Conservation (phyloP, 2,329 filamentous ascomycete genomes). For the Pyricularia pennisetigena region DNA sequence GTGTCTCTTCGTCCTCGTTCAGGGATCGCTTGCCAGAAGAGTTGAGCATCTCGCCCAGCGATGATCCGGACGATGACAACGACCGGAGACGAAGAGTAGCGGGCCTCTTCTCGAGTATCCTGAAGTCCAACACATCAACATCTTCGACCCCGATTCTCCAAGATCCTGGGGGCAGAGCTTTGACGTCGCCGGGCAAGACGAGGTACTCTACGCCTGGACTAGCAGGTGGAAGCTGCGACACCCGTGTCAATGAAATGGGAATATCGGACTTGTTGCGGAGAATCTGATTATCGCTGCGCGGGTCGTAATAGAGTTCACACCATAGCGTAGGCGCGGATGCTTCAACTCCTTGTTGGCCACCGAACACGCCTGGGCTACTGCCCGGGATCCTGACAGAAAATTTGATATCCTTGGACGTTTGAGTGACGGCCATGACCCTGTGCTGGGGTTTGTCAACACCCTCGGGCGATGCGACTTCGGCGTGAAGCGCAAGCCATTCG, state of each 20-base stretch:
- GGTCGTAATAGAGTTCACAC: constrained; percentile 52
- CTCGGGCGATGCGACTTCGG: constrained; percentile 34
- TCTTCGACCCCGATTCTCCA: constrained; percentile 44
- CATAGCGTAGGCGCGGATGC: constrained; percentile 38
- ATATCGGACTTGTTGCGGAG: constrained; percentile 45
- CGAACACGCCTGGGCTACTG: neutral
- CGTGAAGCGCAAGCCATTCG: constrained; percentile 45
- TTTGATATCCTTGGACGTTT: constrained; percentile 50
- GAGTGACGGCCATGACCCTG: constrained; percentile 49
- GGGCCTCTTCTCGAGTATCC: constrained; percentile 45
- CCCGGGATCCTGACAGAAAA: constrained; percentile 47
- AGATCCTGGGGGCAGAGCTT: constrained; percentile 41
- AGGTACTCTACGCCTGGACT: constrained; percentile 21
- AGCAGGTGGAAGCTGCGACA: constrained; percentile 28
- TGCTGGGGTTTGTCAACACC: constrained; percentile 37
- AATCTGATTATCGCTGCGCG: constrained; percentile 47
- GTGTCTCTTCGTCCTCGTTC: constrained; percentile 30
- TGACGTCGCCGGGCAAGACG: constrained; percentile 31
- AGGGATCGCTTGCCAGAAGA: constrained; percentile 43
- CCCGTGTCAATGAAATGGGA: constrained; percentile 37
- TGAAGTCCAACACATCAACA: constrained; percentile 44
- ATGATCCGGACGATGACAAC: constrained; percentile 16
- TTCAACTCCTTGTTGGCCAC: constrained; percentile 21
- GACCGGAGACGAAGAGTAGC: constrained; percentile 22
- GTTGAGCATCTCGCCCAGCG: constrained; percentile 22